Conservation (phyloP, 2,329 filamentous ascomycete species). For the Berkeleyomyces rouxiae region DNA sequence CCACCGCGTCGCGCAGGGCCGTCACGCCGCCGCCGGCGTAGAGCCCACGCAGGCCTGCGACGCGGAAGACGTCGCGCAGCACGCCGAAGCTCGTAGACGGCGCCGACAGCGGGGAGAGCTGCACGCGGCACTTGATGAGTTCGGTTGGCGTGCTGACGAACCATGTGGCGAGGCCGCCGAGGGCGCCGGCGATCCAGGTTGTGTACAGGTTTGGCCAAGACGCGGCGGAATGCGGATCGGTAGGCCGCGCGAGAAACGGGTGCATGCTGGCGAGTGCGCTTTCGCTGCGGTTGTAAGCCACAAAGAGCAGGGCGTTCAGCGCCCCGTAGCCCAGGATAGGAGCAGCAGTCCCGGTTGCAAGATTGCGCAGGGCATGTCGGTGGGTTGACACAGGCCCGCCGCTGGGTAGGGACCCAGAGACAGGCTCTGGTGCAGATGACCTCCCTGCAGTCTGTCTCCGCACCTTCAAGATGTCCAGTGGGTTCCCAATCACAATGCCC, state of each 20-base stretch:
- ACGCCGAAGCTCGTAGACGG: slow-evolving; percentile 31
- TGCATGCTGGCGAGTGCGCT: slow-evolving; percentile 33
- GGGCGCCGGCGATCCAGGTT: slow-evolving; percentile 63
- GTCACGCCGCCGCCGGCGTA: slow-evolving; percentile 74
- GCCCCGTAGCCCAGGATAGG: slow-evolving; percentile 82
- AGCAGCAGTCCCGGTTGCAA: slow-evolving; percentile 55
- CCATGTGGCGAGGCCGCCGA: slow-evolving; percentile 73
- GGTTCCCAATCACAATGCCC: slow-evolving; percentile 79
- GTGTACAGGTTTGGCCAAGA: slow-evolving; percentile 37
- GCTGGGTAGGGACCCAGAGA: neutral
- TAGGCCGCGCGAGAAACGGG: neutral
- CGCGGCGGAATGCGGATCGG: slow-evolving; percentile 18
- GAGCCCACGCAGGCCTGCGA: slow-evolving; percentile 47
- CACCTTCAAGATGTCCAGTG: slow-evolving; percentile 48
- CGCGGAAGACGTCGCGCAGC: slow-evolving; percentile 43
- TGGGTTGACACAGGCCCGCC: neutral
- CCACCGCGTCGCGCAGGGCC: slow-evolving; percentile 66
- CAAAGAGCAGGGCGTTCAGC: slow-evolving; percentile 77
- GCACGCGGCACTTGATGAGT: slow-evolving; percentile 75
- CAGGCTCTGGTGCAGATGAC: slow-evolving; percentile 7
- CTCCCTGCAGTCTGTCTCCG: slow-evolving; percentile 48
- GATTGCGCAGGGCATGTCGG: slow-evolving; percentile 17
- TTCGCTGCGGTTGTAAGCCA: slow-evolving; percentile 78
- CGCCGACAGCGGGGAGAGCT: slow-evolving; percentile 31
- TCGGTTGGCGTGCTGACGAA: slow-evolving; percentile 78